A percentile compares a stretch with the other conserved stretches of the same genome.
Evolutionary conservation across 768 basidiomycete genomes (phyloP).

Genomic region (Russula sp.): DNA sequence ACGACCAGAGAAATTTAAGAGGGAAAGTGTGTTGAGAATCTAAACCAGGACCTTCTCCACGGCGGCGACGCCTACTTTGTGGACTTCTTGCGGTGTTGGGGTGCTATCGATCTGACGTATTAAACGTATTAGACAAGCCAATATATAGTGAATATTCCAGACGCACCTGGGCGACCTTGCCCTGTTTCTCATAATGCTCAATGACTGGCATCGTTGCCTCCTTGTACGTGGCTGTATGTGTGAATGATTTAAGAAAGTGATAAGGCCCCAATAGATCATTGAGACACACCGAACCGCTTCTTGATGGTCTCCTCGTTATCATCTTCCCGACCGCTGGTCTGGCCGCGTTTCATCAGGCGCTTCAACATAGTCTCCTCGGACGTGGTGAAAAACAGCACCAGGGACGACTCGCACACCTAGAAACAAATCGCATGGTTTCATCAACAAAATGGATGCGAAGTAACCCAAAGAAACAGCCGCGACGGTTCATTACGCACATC

Average conservation of each 20-base stretch:
- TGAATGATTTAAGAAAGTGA: background rate
- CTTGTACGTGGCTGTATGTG: constrained; percentile 67
- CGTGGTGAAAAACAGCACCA: constrained; percentile 84
- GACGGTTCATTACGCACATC: constrained; percentile 48
- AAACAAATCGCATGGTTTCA: background rate
- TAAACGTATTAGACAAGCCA: constrained; percentile 3
- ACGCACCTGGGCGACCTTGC: constrained; percentile 78
- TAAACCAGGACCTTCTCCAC: constrained; percentile 49
- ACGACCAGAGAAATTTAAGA: background rate
- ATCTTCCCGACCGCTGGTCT: constrained; percentile 94
- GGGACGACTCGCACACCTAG: constrained; percentile 76
- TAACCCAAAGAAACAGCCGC: too few species aligned
- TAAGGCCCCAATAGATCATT: background rate
- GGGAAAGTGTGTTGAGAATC: background rate
- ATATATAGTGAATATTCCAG: background rate
- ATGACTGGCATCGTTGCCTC: constrained; percentile 93
- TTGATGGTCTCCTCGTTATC: constrained; percentile 93
- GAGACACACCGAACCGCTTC: constrained; percentile 85
- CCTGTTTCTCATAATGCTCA: constrained; percentile 61
- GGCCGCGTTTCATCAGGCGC: constrained; percentile 83
- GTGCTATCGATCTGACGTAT: constrained; percentile 63
- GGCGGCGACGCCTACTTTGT: constrained; percentile 53
- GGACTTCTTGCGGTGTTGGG: constrained; percentile 66
- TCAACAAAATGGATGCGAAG: background rate
- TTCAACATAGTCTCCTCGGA: constrained; percentile 83